Evolutionary conservation across 2,329 filamentous ascomycete genomes (phyloP).

Genomic region (Fusarium sp.): DNA sequence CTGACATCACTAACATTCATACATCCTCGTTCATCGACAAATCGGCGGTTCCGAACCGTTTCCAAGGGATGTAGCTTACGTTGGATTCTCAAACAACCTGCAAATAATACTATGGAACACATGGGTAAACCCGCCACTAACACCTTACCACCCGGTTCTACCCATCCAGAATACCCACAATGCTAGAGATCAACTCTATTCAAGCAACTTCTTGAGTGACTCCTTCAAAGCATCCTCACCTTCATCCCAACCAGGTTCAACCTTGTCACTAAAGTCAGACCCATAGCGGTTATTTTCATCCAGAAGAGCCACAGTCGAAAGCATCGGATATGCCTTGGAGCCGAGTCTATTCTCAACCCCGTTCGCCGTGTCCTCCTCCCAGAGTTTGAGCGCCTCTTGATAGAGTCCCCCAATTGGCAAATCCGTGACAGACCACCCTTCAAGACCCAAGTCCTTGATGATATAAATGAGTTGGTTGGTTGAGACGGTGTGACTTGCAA

Average conservation of each 20-base stretch:
- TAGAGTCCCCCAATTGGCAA: background rate
- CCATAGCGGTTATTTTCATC: slow-evolving; percentile 18
- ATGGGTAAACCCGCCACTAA: background rate
- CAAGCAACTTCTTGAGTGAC: background rate
- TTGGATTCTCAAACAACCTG: background rate
- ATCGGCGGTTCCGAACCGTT: background rate
- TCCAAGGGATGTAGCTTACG: background rate
- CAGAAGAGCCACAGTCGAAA: slow-evolving; percentile 8
- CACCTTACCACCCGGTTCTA: background rate
- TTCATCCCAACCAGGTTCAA: background rate
- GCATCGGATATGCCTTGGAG: slow-evolving; percentile 6
- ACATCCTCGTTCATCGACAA: background rate
- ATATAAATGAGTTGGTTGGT: slow-evolving; percentile 14
- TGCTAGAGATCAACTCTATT: background rate
- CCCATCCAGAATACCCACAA: background rate
- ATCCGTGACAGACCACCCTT: slow-evolving; percentile 3
- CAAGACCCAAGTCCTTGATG: background rate
- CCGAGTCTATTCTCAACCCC: slow-evolving; percentile 12
- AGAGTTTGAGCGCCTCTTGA: slow-evolving; percentile 2
- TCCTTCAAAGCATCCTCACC: background rate
- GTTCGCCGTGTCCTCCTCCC: slow-evolving; percentile 13
- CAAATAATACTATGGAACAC: background rate
- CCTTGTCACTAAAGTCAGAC: slow-evolving; percentile 10
- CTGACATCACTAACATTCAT: background rate
- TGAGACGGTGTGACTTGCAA: slow-evolving; percentile 15